A percentile compares a stretch with the other conserved stretches of the same genome.
Conservation (phyloP, 164 flowering plant species). For the Liquidambar formosana region DNA sequence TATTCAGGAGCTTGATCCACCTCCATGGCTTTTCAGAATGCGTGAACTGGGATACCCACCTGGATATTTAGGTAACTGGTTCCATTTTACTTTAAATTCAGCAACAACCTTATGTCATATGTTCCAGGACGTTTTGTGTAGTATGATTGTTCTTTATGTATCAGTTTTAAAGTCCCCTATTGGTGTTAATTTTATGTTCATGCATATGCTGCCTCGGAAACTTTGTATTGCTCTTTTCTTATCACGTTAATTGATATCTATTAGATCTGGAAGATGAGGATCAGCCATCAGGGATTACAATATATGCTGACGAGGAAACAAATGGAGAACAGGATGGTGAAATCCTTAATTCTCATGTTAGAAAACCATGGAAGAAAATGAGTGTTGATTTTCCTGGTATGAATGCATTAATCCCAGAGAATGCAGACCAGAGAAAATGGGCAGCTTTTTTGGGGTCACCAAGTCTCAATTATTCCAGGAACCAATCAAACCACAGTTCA, state of each 20-base stretch:
- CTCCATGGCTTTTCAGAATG: slow-evolving; percentile 96
- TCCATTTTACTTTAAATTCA: background rate
- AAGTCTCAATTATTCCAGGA: slow-evolving; percentile 27
- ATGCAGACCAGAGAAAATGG: slow-evolving; percentile 71
- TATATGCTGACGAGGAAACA: slow-evolving; percentile 58
- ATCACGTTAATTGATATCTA: no score
- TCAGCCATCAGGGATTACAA: slow-evolving; percentile 80
- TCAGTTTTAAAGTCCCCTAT: background rate
- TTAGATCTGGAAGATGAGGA: slow-evolving; percentile 54
- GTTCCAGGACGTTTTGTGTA: background rate
- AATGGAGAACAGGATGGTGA: slow-evolving; percentile 66
- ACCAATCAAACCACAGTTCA: slow-evolving; percentile 29
- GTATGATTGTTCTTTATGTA: background rate
- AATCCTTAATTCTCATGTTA: slow-evolving; percentile 35
- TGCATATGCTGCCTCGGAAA: background rate
- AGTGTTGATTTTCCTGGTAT: slow-evolving; percentile 78
- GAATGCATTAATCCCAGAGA: slow-evolving; percentile 80
- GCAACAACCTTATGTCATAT: background rate
- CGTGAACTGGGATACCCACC: slow-evolving; percentile 94
- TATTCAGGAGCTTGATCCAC: slow-evolving; percentile 93
- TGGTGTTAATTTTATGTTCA: no score
- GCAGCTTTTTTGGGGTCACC: slow-evolving; percentile 26
- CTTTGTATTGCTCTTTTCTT: background rate
- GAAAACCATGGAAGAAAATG: slow-evolving; percentile 52
- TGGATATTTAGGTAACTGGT: slow-evolving; percentile 73